Base-by-base conservation (phyloP, 2,329 filamentous ascomycete species). In the Zymoseptoria passerinii region DNA sequence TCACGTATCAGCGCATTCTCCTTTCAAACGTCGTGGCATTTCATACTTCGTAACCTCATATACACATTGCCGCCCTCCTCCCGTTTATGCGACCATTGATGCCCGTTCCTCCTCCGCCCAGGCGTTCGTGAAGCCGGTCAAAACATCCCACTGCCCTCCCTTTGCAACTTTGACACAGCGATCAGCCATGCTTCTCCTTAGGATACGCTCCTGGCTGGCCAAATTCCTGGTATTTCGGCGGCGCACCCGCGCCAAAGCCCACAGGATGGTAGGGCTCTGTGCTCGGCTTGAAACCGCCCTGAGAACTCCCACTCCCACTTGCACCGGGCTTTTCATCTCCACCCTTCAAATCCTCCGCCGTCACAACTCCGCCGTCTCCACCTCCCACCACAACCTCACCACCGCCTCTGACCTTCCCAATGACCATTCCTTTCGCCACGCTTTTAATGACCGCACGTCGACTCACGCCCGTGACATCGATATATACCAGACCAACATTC, bases 401-500 rank as follows among this genome's bases (percentile, higher is more conserved):
- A 4, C 87, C 88, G 44, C 86, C 86, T 58, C 84, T 83, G 53
- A 92, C 89, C 64, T 85, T 85, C 40, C 90, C 90, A 4, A 95
- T 85, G 0, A 95, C 86, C 94, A 99, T 97, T 48, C 94, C 91
- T 78, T 95, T 96, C 19, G 92, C 94, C 1, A 97, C 94, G 49
- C 88, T 90, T 79, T 96, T 99, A 71, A 99, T 83, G 50, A 99
- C 84, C 0, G 94, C 94, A 61, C 86, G 84, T 49, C 94, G 82
- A 57, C 89, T 95, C 1, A 99, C 94, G 40, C 94, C 94, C 0
- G 92, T 88, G 1, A 95, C 92, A 67, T 99, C 94, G 61, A 99
- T 96, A 71, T 99, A 99, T 29, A 99, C 94, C 28, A 99, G 80
- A 5, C 92, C 94, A 7, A 97, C 94, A 65, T 97, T 99, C 80